Percentiles rank a stretch among this genome's conserved stretches.
Evolutionary conservation across 495 filamentous ascomycete species (phyloP).

Genomic region (Aspergillus bertholletiae): DNA sequence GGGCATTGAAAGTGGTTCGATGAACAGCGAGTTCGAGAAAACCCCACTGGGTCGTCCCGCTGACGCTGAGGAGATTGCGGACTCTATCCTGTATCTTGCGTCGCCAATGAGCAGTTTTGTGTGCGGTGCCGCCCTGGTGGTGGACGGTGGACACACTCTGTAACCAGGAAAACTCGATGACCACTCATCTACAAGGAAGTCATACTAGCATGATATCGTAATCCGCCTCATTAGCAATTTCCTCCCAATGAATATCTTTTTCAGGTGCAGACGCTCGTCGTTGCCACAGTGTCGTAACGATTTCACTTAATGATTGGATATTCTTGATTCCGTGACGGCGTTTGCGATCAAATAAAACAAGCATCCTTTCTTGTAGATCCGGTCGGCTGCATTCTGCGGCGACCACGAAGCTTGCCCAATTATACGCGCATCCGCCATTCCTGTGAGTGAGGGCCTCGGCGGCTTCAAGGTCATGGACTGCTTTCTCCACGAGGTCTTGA

Average conservation of each 20-base stretch:
- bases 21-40: constrained; percentile 13
- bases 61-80: constrained; percentile 59
- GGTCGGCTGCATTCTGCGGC: constrained; percentile 22
- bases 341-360: constrained; percentile 19
- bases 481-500: constrained; percentile 25
- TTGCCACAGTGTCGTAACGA: constrained; percentile 21
- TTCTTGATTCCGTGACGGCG: constrained; percentile 22
- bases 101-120: constrained; percentile 41
- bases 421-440: constrained; percentile 23
- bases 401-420: constrained; percentile 27
- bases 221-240: constrained; percentile 23
- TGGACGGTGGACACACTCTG: constrained; percentile 21
- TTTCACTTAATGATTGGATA: constrained; percentile 19
- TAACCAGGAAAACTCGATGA: no score
- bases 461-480: constrained; percentile 20
- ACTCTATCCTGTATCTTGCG: constrained; percentile 63
- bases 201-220: constrained; percentile 29
- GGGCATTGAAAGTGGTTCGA: constrained; percentile 1
- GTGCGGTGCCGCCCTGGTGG: constrained; percentile 14
- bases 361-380: constrained; percentile 20
- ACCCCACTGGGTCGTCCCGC: constrained; percentile 61
- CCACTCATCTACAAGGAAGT: neutral
- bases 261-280: constrained; percentile 11
- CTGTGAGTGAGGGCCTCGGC: constrained; percentile 15
- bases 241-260: constrained; percentile 23